Conservation (phyloP, 148 eudicot genomes). For the Mesembryanthemum crystallinum region DNA sequence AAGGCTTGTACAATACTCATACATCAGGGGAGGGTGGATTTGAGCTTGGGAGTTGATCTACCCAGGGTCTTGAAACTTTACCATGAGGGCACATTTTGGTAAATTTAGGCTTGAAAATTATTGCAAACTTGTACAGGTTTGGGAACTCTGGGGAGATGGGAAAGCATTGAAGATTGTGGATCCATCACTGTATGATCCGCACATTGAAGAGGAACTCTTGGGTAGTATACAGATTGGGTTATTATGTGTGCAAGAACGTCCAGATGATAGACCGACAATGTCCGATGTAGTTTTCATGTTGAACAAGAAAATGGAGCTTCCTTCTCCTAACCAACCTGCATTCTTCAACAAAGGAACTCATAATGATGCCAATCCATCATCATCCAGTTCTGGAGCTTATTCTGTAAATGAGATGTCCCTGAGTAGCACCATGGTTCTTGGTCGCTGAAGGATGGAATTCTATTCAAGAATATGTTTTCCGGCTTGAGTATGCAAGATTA, state of each 20-base stretch:
- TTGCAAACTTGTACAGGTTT: conserved; percentile 31
- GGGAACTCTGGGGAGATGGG: conserved; percentile 47
- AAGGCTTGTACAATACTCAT: neutral
- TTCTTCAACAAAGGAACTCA: conserved; percentile 33
- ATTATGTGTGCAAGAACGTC: conserved; percentile 50
- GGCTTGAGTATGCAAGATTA: neutral
- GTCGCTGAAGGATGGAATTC: conserved; percentile 24
- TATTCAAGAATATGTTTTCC: neutral
- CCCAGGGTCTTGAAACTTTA: too few relatives aligned
- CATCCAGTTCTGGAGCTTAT: conserved; percentile 28
- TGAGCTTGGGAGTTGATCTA: too few relatives aligned
- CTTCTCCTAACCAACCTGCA: conserved; percentile 50
- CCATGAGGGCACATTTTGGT: neutral
- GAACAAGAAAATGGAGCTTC: conserved; percentile 35
- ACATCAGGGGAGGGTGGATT: too few relatives aligned
- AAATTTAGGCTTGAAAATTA: neutral
- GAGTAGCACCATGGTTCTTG: conserved; percentile 23
- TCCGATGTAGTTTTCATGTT: conserved; percentile 45
- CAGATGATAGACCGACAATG: conserved; percentile 54
- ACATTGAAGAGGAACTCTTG: conserved; percentile 24
- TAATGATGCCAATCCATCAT: conserved; percentile 28
- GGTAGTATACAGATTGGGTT: conserved; percentile 44
- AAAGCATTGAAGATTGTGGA: conserved; percentile 31
- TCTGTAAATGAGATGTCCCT: conserved; percentile 25
- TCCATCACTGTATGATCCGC: conserved; percentile 22